A percentile compares a stretch with the other conserved stretches of the same genome.
Conservation (phyloP, 306 rosid species). For the Fragaria ananassa region DNA sequence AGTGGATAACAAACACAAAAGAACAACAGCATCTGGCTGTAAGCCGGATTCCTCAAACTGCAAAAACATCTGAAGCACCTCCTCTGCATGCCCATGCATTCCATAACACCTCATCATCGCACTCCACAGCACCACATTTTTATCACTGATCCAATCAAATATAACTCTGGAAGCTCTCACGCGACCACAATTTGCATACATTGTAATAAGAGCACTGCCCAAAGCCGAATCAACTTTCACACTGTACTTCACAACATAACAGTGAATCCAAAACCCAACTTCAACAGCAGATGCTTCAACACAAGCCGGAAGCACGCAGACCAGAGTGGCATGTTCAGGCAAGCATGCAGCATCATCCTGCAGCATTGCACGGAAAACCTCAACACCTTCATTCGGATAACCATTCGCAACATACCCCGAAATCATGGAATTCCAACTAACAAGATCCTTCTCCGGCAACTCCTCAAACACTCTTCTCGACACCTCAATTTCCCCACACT, state of each 20-base stretch:
- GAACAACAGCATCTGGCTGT: conserved; percentile 47
- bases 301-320: conserved; percentile 59
- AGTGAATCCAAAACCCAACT: conserved; percentile 71
- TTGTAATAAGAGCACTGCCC: conserved; percentile 61
- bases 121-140: conserved; percentile 51
- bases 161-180: conserved; percentile 50
- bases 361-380: conserved; percentile 46
- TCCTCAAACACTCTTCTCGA: conserved; percentile 57
- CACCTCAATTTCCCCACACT: conserved; percentile 44
- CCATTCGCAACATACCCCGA: conserved; percentile 58
- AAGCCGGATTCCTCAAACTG: conserved; percentile 42
- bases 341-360: conserved; percentile 27
- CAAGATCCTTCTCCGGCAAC: conserved; percentile 44
- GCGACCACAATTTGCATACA: conserved; percentile 65
- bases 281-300: conserved; percentile 48
- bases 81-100: conserved; percentile 55
- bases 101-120: conserved; percentile 77
- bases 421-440: conserved; percentile 81
- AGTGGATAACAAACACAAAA: conserved; percentile 57
- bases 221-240: conserved; percentile 50
- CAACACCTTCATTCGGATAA: conserved; percentile 42
- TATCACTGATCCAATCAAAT: conserved; percentile 42
- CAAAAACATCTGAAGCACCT: conserved; percentile 55
- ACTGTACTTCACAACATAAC: conserved; percentile 53
- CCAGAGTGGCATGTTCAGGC: conserved; percentile 63